These are phyloP conservation scores for Dactylorhiza incarnata DNA, from an alignment of 106 monocot genomes.

Conservation along the genomic window DNA sequence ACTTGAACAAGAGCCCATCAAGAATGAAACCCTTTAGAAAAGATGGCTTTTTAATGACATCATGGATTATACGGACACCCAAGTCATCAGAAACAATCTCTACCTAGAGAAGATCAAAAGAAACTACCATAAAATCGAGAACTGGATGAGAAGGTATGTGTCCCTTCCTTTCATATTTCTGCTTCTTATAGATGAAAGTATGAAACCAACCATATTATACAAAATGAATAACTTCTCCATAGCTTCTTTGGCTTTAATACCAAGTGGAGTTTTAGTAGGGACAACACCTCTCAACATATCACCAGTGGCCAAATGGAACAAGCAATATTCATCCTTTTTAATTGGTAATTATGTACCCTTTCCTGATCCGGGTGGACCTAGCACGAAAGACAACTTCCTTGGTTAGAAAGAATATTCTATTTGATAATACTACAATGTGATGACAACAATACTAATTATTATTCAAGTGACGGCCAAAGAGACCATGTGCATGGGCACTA, in stretches of 20 bases:
- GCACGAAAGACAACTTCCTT: not conserved
- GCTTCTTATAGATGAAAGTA: not conserved
- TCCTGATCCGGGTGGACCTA: slow-evolving; percentile 97
- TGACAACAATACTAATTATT: too few species aligned
- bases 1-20: slow-evolving; percentile 96
- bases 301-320: slow-evolving; percentile 97
- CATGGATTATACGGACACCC: slow-evolving; percentile 96
- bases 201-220: not conserved
- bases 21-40: slow-evolving; percentile 98
- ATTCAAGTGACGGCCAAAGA: too few species aligned
- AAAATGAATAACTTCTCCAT: slow-evolving; percentile 64
- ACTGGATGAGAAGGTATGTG: not conserved
- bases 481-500: too few species aligned
- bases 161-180: not conserved
- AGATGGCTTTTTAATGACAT: slow-evolving; percentile 91
- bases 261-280: slow-evolving; percentile 86
- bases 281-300: slow-evolving; percentile 99
- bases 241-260: slow-evolving; percentile 86
- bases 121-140: slow-evolving; percentile 2
- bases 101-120: slow-evolving; percentile 35
- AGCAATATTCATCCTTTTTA: slow-evolving; percentile 93
- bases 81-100: slow-evolving; percentile 97
- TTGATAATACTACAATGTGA: too few species aligned
- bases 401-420: too few species aligned
- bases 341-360: slow-evolving; percentile 98